phyloP scores from a whole-genome alignment of 257 asterid species.

The Rauvolfia tetraphylla region DNA sequence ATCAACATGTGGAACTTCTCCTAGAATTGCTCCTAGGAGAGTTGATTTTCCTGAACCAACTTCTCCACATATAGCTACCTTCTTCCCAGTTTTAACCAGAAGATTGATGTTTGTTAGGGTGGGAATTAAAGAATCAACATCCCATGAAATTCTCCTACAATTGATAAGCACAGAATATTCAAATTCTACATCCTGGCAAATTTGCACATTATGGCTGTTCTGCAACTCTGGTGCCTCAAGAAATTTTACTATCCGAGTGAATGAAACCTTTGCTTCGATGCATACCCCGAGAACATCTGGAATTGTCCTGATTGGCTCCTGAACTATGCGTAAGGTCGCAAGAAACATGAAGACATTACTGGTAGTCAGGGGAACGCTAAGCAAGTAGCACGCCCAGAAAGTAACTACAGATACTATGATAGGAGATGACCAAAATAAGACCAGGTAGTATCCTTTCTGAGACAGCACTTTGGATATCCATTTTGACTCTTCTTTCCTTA shows the following conservation, averaged over 20 bases:
- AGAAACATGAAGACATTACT: slow-evolving; percentile 35
- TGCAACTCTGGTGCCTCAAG: slow-evolving; percentile 37
- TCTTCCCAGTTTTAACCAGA: slow-evolving; percentile 32
- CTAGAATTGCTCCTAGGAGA: slow-evolving; percentile 33
- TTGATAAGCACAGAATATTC: slow-evolving; percentile 20
- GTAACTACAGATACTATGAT: slow-evolving; percentile 33
- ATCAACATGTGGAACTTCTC: slow-evolving; percentile 35
- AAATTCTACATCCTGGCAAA: neutral
- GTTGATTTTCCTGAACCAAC: slow-evolving; percentile 48
- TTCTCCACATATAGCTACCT: slow-evolving; percentile 42
- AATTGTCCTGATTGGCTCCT: slow-evolving; percentile 36
- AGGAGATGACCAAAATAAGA: slow-evolving; percentile 42
- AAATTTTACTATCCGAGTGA: slow-evolving; percentile 31
- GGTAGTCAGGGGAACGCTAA: slow-evolving; percentile 29
- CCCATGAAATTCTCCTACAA: slow-evolving; percentile 32
- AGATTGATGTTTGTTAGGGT: slow-evolving; percentile 19
- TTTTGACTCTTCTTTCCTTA: slow-evolving; percentile 26
- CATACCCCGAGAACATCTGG: slow-evolving; percentile 36
- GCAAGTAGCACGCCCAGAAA: slow-evolving; percentile 33
- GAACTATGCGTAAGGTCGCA: slow-evolving; percentile 36
- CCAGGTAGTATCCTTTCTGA: slow-evolving; percentile 27
- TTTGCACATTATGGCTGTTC: slow-evolving; percentile 6
- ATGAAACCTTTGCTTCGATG: slow-evolving; percentile 38
- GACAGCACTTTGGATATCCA: slow-evolving; percentile 24
- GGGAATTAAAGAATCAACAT: slow-evolving; percentile 5